These are phyloP conservation scores for Helicocarpus griseus DNA, from an alignment of 2,329 filamentous ascomycete genomes.

Conservation along the genomic window DNA sequence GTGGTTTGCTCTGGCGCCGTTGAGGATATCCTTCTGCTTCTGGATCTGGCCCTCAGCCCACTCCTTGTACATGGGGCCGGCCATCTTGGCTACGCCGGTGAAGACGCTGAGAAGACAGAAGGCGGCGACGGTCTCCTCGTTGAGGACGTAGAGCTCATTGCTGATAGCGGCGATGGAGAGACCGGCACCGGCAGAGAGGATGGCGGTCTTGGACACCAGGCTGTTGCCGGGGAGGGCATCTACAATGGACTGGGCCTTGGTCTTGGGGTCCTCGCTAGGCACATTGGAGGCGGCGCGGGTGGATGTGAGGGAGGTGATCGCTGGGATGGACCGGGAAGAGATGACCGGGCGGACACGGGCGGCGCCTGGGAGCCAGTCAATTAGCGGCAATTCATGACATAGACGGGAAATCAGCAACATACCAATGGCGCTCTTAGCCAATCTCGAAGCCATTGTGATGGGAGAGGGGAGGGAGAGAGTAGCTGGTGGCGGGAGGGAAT, in stretches of 20 bases:
- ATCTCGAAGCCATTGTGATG: constrained; percentile 89
- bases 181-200: constrained; percentile 86
- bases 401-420: constrained; percentile 41
- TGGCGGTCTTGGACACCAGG: constrained; percentile 89
- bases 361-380: constrained; percentile 55
- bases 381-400: constrained; percentile 20
- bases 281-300: constrained; percentile 66
- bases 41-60: constrained; percentile 84
- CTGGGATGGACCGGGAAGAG: constrained; percentile 64
- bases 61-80: constrained; percentile 80
- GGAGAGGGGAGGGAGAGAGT: constrained; percentile 30
- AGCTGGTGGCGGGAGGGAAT: constrained; percentile 28
- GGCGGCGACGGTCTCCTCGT: constrained; percentile 94
- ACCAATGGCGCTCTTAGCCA: constrained; percentile 93
- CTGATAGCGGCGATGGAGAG: constrained; percentile 89
- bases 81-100: constrained; percentile 84
- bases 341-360: constrained; percentile 79
- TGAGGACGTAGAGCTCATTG: constrained; percentile 99
- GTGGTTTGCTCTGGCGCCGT: constrained; percentile 88
- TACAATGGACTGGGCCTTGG: constrained; percentile 92
- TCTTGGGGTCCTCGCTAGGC: constrained; percentile 81
- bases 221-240: constrained; percentile 87
- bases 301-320: constrained; percentile 56
- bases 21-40: constrained; percentile 92
- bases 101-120: constrained; percentile 91